phyloP scores from a whole-genome alignment of 129 eudicot genomes.

The Pseudognaphalium luteoalbum region DNA sequence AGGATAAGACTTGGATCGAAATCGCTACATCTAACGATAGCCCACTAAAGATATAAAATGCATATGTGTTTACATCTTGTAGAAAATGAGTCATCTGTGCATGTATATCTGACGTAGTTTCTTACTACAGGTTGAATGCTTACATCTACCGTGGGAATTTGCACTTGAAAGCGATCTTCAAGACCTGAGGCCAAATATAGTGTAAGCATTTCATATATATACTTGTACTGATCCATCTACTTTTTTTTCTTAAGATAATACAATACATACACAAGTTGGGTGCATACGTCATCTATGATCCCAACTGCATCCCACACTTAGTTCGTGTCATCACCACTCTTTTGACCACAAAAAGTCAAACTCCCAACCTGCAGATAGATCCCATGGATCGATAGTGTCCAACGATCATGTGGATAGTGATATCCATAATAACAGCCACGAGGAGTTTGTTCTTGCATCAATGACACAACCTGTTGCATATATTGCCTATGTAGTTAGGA shows the following conservation, averaged over 20 bases:
- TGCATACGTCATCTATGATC: constrained; percentile 85
- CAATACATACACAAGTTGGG: constrained; percentile 54
- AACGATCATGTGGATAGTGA: constrained; percentile 5
- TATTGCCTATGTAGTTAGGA: constrained; percentile 82
- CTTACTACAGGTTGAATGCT: constrained; percentile 53
- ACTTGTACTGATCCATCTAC: not conserved
- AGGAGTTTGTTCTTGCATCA: constrained; percentile 31
- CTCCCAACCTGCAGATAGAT: not conserved
- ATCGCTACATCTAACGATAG: not conserved
- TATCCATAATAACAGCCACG: not conserved
- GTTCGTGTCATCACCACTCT: constrained; percentile 61
- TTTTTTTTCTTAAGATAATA: not conserved
- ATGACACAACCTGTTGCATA: constrained; percentile 55
- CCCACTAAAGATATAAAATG: not conserved
- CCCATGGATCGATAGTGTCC: not conserved
- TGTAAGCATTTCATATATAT: constrained; percentile 45
- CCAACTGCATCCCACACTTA: constrained; percentile 79
- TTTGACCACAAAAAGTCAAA: constrained; percentile 40
- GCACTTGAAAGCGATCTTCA: constrained; percentile 64
- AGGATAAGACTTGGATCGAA: not conserved
- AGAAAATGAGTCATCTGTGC: not conserved
- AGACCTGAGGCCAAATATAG: constrained; percentile 54
- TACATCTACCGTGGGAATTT: constrained; percentile 88
- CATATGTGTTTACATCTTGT: constrained; percentile 10
- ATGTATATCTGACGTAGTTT: constrained; percentile 17